Evolutionary conservation across 1,139 yeast genomes (phyloP).

Genomic region (Kurtzmaniella quercitrusa): DNA sequence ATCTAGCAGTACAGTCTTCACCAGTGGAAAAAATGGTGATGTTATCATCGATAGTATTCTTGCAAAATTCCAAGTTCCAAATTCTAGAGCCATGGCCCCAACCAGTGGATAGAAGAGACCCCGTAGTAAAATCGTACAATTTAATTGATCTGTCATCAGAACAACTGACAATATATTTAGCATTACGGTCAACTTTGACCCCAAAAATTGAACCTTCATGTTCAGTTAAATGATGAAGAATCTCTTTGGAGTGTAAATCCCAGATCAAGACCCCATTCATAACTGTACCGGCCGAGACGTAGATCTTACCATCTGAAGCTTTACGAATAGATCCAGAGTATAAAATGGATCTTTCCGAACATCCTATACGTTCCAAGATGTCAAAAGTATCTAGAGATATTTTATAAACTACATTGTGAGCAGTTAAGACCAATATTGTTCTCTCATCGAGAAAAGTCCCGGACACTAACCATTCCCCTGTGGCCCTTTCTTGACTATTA

Average conservation of each 20-base stretch:
- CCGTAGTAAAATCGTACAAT: conserved; percentile 59
- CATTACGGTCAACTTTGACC: conserved; percentile 57
- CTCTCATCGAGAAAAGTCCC: conserved; percentile 43
- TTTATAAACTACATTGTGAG: conserved; percentile 70
- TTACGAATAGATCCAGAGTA: conserved; percentile 78
- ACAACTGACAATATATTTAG: conserved; percentile 64
- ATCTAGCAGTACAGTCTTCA: conserved; percentile 85
- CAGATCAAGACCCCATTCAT: conserved; percentile 83
- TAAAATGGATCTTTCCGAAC: conserved; percentile 74
- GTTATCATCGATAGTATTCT: conserved; percentile 12
- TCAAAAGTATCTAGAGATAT: conserved; percentile 29
- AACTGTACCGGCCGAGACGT: conserved; percentile 87
- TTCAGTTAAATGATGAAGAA: conserved; percentile 55
- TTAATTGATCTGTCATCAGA: conserved; percentile 91
- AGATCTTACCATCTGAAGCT: conserved; percentile 33
- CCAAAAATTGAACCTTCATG: conserved; percentile 94
- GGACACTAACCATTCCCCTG: conserved; percentile 76
- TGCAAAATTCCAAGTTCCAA: conserved; percentile 70
- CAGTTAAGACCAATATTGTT: conserved; percentile 56
- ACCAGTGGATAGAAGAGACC: conserved; percentile 65
- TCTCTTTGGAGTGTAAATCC: conserved; percentile 46
- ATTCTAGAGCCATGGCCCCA: conserved; percentile 98
- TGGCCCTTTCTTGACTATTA: conserved; percentile 36
- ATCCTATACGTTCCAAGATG: conserved; percentile 40
- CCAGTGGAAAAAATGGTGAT: conserved; percentile 63